Conservation (phyloP, 2,329 filamentous ascomycete genomes). For the Cephalotrichum gorgonifer region DNA sequence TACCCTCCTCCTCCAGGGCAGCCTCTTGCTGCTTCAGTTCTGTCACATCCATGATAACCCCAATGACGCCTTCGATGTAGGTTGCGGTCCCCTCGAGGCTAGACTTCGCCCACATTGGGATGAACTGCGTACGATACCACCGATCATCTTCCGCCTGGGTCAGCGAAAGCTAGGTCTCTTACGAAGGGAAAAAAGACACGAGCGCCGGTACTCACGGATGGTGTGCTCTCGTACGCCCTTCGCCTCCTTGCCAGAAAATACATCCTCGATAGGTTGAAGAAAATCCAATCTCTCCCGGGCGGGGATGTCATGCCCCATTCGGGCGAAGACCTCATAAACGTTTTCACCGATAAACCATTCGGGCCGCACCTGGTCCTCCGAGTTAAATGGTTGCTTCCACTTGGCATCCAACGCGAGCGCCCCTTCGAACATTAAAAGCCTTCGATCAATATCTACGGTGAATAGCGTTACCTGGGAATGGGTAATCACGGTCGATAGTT, state of each 20-base stretch:
- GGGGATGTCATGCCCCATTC: conserved; percentile 30
- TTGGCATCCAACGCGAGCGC: conserved; percentile 43
- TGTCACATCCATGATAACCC: conserved; percentile 71
- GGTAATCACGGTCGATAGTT: conserved; percentile 62
- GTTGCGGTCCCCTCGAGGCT: conserved; percentile 20
- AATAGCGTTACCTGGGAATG: conserved; percentile 70
- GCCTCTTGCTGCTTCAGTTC: conserved; percentile 56
- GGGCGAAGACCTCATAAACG: conserved; percentile 54
- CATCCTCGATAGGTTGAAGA: conserved; percentile 48
- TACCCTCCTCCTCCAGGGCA: conserved; percentile 52
- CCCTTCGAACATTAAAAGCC: conserved; percentile 61
- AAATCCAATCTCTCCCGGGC: conserved; percentile 37
- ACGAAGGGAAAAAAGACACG: neutral
- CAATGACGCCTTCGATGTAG: conserved; percentile 61
- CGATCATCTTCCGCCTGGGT: conserved; percentile 34
- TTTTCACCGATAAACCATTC: conserved; percentile 49
- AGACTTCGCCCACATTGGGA: conserved; percentile 24
- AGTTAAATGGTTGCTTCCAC: neutral
- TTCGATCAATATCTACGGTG: conserved; percentile 52
- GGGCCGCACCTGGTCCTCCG: conserved; percentile 22
- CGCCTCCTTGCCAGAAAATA: conserved; percentile 48
- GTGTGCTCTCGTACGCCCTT: conserved; percentile 57
- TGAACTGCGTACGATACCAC: conserved; percentile 62
- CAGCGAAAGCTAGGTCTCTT: neutral
- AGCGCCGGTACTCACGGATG: conserved; percentile 27